Percentiles rank a stretch among this genome's conserved stretches.
These are phyloP conservation scores for Waitea zeae DNA, from an alignment of 1,284 basidiomycete genomes.

Conservation along the genomic window DNA sequence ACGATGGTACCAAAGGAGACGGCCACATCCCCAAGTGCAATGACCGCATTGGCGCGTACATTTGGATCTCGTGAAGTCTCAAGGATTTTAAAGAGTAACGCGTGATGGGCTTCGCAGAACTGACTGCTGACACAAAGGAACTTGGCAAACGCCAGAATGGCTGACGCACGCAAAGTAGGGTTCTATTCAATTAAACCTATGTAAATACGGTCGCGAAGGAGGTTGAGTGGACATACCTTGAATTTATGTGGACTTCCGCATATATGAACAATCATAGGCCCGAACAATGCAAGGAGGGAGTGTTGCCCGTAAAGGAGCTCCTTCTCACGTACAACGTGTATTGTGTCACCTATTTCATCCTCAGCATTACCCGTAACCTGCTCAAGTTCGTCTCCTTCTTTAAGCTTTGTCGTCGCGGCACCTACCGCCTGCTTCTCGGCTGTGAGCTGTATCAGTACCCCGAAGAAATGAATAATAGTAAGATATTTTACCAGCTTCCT, in stretches of 20 bases:
- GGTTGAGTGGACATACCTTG: conserved; percentile 33
- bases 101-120: conserved; percentile 86
- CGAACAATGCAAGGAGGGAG: conserved; percentile 78
- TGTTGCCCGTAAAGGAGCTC: conserved; percentile 78
- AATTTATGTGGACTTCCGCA: conserved; percentile 79
- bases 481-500: conserved; percentile 44
- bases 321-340: conserved; percentile 69
- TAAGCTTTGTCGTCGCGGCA: conserved; percentile 39
- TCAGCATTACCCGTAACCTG: conserved; percentile 96
- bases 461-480: not conserved
- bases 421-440: conserved; percentile 38
- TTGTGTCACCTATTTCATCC: conserved; percentile 92
- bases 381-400: conserved; percentile 82
- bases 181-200: no score
- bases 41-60: conserved; percentile 91
- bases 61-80: conserved; percentile 81
- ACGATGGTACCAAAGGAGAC: conserved; percentile 94
- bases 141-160: conserved; percentile 84
- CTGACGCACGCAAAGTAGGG: conserved; percentile 70
- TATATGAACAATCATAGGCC: conserved; percentile 81
- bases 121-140: conserved; percentile 91
- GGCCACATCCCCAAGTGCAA: conserved; percentile 92
- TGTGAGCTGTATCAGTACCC: conserved; percentile 10
- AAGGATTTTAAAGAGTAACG: conserved; percentile 83
- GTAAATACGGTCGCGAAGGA: not conserved